These are phyloP conservation scores for Apodospora peruviana DNA, from an alignment of 495 filamentous ascomycete species.

Conservation along the genomic window DNA sequence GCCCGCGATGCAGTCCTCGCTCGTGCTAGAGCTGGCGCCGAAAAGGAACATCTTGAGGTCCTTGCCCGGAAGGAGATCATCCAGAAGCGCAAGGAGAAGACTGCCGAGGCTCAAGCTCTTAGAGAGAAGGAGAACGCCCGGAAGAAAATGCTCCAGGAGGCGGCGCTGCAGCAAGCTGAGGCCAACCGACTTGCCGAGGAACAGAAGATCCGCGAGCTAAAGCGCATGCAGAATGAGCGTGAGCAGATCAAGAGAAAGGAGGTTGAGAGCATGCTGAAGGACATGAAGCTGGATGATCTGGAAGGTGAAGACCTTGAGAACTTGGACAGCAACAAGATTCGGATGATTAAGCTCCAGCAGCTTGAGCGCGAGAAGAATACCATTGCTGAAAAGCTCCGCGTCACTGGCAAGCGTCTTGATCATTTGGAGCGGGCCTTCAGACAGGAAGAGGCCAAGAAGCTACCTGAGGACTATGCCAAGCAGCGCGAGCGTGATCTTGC, in stretches of 20 bases:
- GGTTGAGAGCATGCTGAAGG: constrained; percentile 90
- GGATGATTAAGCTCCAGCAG: constrained; percentile 89
- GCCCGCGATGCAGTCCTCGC: constrained; percentile 75
- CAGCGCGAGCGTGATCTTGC: constrained; percentile 78
- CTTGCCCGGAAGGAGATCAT: constrained; percentile 85
- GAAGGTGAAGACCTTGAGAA: constrained; percentile 73
- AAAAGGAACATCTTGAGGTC: constrained; percentile 86
- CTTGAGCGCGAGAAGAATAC: constrained; percentile 97
- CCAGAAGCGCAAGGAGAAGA: constrained; percentile 92
- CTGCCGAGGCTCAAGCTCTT: constrained; percentile 73
- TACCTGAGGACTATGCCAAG: constrained; percentile 75
- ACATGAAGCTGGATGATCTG: constrained; percentile 81
- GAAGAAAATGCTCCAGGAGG: constrained; percentile 73
- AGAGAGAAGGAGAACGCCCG: constrained; percentile 91
- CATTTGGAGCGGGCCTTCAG: constrained; percentile 96
- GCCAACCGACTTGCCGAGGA: constrained; percentile 81
- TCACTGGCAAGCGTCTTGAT: constrained; percentile 93
- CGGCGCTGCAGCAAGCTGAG: constrained; percentile 83
- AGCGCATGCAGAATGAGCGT: constrained; percentile 82
- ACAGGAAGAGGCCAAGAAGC: constrained; percentile 88
- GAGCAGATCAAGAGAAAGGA: constrained; percentile 89
- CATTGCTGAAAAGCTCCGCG: constrained; percentile 78
- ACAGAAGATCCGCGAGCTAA: constrained; percentile 82
- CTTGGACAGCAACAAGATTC: constrained; percentile 81
- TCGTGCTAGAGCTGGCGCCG: constrained; percentile 77